Evolutionary conservation across 495 filamentous ascomycete species (phyloP).

Genomic region (Neurospora sp.): DNA sequence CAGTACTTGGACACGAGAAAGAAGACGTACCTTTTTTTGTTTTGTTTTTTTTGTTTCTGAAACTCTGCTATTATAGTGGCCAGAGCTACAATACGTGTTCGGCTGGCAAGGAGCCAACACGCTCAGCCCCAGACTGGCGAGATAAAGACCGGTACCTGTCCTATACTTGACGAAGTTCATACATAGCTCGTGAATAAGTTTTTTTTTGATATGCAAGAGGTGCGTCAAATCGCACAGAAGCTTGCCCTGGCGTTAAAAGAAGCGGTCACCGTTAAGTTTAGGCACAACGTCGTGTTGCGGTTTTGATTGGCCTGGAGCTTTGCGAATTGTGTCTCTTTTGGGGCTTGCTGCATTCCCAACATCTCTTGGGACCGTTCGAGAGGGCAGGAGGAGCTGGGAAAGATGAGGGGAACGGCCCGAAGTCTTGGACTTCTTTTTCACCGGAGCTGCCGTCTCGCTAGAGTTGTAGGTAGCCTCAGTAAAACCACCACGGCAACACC

Average conservation of each 20-base stretch:
- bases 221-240: background rate
- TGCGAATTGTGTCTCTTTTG: background rate
- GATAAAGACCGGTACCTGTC: background rate
- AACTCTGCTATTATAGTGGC: background rate
- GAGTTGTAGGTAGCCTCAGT: background rate
- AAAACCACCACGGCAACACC: background rate
- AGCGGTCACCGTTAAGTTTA: slow-evolving; percentile 17
- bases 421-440: background rate
- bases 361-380: background rate
- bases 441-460: background rate
- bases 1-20: background rate
- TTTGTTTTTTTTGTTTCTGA: background rate
- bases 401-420: background rate
- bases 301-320: background rate
- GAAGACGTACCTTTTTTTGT: background rate
- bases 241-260: slow-evolving; percentile 6
- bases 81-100: background rate
- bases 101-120: background rate
- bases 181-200: background rate
- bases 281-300: slow-evolving; percentile 21
- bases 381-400: background rate
- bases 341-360: background rate
- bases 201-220: background rate
- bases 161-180: background rate
- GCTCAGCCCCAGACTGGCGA: background rate